Evolutionary conservation across 495 filamentous ascomycete species (phyloP).

Genomic region (Lepidopterella palustris): DNA sequence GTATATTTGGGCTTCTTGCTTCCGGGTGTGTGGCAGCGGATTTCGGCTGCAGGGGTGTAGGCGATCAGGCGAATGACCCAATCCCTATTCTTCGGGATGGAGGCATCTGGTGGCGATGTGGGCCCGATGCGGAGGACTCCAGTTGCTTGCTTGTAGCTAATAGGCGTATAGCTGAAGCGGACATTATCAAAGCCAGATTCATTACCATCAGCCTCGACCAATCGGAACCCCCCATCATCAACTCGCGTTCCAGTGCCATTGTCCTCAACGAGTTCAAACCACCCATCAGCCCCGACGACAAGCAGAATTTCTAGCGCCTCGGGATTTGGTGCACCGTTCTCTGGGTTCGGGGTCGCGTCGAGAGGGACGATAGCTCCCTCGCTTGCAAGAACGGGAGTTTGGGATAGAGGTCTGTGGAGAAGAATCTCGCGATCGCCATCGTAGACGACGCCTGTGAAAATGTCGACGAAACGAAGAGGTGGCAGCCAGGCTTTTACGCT

Average conservation of each 20-base stretch:
- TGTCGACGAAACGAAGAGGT: slow-evolving; percentile 43
- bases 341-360: slow-evolving; percentile 34
- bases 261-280: slow-evolving; percentile 42
- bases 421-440: slow-evolving; percentile 44
- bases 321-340: slow-evolving; percentile 42
- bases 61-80: slow-evolving; percentile 23
- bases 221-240: slow-evolving; percentile 23
- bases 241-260: slow-evolving; percentile 24
- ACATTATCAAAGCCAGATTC: slow-evolving; percentile 15
- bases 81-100: slow-evolving; percentile 20
- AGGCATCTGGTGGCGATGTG: slow-evolving; percentile 17
- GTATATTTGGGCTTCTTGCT: slow-evolving; percentile 21
- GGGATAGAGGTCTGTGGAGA: slow-evolving; percentile 40
- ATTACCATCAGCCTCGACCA: slow-evolving; percentile 19
- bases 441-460: slow-evolving; percentile 48
- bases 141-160: slow-evolving; percentile 26
- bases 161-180: slow-evolving; percentile 21
- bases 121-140: slow-evolving; percentile 24
- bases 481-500: slow-evolving; percentile 48
- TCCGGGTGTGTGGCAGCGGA: slow-evolving; percentile 12
- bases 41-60: slow-evolving; percentile 6
- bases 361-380: slow-evolving; percentile 52
- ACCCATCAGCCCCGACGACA: slow-evolving; percentile 47
- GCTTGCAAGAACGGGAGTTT: slow-evolving; percentile 46
- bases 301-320: slow-evolving; percentile 42